Conservation (phyloP, 2,329 filamentous ascomycete genomes). For the Ceratocystis cubensis region DNA sequence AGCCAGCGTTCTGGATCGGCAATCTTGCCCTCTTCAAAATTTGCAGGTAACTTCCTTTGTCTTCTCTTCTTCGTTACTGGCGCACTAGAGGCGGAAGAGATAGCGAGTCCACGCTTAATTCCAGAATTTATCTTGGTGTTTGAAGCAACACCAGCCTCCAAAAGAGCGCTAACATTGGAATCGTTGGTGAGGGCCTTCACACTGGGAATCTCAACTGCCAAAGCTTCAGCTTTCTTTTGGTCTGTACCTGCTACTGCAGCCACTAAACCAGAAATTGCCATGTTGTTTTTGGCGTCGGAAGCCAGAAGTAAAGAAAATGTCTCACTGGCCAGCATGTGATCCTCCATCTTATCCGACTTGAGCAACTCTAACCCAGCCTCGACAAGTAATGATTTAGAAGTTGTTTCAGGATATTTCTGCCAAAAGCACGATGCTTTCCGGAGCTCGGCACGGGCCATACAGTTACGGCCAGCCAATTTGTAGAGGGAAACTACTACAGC, state of each 20-base stretch:
- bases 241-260: conserved; percentile 61
- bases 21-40: conserved; percentile 63
- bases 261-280: conserved; percentile 70
- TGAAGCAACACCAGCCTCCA: conserved; percentile 49
- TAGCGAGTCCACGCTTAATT: conserved; percentile 38
- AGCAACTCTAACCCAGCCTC: conserved; percentile 76
- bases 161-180: conserved; percentile 49
- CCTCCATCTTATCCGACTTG: conserved; percentile 55
- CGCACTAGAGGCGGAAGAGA: conserved; percentile 24
- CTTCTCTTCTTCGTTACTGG: conserved; percentile 43
- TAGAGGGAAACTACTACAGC: conserved; percentile 71
- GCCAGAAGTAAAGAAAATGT: conserved; percentile 63
- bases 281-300: conserved; percentile 52
- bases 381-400: conserved; percentile 54
- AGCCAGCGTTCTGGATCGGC: conserved; percentile 89
- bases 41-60: conserved; percentile 54
- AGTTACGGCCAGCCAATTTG: conserved; percentile 58
- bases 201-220: conserved; percentile 46
- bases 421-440: conserved; percentile 72
- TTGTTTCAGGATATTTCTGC: conserved; percentile 43
- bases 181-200: conserved; percentile 48
- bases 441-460: conserved; percentile 59
- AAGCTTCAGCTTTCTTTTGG: conserved; percentile 41
- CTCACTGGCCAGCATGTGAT: conserved; percentile 58
- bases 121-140: conserved; percentile 27